Evolutionary conservation across 495 filamentous ascomycete genomes (phyloP), one percentile per base, ranked within the genome.

Genomic region (Corynascus novoguineensis): DNA sequence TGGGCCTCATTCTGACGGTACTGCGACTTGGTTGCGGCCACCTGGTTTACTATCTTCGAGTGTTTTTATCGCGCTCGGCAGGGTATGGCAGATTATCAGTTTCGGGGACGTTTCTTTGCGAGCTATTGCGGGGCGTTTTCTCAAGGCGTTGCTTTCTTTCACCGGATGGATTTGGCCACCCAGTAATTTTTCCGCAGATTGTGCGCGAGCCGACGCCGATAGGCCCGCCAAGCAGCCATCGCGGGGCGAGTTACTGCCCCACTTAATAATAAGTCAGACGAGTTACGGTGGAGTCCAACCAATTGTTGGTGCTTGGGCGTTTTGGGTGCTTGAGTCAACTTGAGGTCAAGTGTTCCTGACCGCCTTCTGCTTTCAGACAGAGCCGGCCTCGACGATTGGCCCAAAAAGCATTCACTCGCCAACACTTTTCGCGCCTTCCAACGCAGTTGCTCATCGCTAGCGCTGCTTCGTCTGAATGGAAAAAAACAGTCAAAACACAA

Each of bases 1-100:
- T 95, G 66, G 93, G 93, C 74, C 95, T 86, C 93, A 98, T 98
- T 51, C 70, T 81, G 65, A 42, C 57, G 63, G 53, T 51, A n/a
- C 22, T 25, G 10, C 9, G 8, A 31, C 40, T 50, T 21, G 46
- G 40, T 22, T 31, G 29, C 28, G 34, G 11, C 19, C 21, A 34
- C 40, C 22, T 47, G 12, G 10, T 35, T 31, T 41, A 42, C 10
- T 53, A 12, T 49, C 21, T 40, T 54, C 22, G 38, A 31, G 48
- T 21, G 4, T 29, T 48, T 25, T 49, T 12, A 24, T 59, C 22
- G 49, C 53, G 34, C 4, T 46, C 28, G 5, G 34, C 21, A 50
- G 55, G 51, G 28, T 48, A 25, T 27, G 50, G 53, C 22, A 47
- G 37, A 29, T 11, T 12, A 57, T 41, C 49, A 50, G 50, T 9